A percentile compares a stretch with the other conserved stretches of the same genome.
These are phyloP conservation scores for Verbascum thapsus DNA, from an alignment of 257 asterid genomes.

Conservation along the genomic window DNA sequence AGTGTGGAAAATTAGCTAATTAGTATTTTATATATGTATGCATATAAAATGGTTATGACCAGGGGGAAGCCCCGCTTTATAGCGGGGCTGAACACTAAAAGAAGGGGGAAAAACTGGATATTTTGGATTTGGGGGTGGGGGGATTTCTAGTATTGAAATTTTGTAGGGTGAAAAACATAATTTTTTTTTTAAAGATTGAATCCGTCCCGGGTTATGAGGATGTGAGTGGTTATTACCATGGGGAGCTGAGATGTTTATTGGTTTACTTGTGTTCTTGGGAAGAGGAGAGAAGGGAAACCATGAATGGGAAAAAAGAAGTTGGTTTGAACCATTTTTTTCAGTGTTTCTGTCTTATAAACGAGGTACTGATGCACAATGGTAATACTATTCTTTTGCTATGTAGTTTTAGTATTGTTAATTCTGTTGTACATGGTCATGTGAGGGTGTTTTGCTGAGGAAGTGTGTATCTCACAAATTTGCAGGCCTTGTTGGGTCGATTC, in stretches of 20 bases:
- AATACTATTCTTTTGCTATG: slow-evolving; percentile 10
- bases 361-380: slow-evolving; percentile 13
- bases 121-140: slow-evolving; percentile 1
- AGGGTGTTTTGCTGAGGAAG: slow-evolving; percentile 18
- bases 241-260: not conserved
- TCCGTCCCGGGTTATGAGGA: too few species aligned
- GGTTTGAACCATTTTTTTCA: not conserved
- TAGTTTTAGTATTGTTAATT: slow-evolving; percentile 2
- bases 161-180: too few species aligned
- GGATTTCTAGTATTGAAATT: too few species aligned
- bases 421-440: slow-evolving; percentile 1
- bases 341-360: not conserved
- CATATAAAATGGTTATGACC: not conserved
- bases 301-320: not conserved
- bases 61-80: too few species aligned
- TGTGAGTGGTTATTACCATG: not conserved
- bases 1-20: not conserved
- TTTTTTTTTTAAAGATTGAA: too few species aligned
- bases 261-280: not conserved
- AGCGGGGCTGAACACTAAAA: too few species aligned
- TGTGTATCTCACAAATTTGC: slow-evolving; percentile 29
- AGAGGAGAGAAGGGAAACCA: slow-evolving; percentile 9
- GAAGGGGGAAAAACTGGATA: too few species aligned
- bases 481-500: slow-evolving; percentile 85
- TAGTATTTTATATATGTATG: not conserved